Conservation (phyloP, 129 eudicot species). For the Helianthus annuus region DNA sequence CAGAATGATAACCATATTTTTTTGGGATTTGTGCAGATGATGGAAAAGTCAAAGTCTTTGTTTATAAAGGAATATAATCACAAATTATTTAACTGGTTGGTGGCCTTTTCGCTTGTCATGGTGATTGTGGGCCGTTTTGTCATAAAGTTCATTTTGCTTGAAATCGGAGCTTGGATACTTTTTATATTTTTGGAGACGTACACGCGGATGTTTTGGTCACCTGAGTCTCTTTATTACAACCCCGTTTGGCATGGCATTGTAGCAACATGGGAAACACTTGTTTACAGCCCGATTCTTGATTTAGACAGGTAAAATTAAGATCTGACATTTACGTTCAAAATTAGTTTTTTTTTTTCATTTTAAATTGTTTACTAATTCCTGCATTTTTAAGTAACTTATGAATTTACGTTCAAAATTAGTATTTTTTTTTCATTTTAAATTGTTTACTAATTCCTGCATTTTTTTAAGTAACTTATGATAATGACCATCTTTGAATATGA, state of each 20-base stretch:
- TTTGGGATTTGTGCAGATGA: constrained; percentile 57
- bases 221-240: constrained; percentile 95
- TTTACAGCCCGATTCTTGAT: constrained; percentile 90
- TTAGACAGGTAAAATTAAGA: constrained; percentile 76
- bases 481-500: neutral
- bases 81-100: constrained; percentile 96
- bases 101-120: constrained; percentile 95
- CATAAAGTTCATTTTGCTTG: constrained; percentile 75
- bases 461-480: constrained; percentile 9
- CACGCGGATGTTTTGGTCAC: constrained; percentile 97
- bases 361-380: neutral
- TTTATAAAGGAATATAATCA: constrained; percentile 94
- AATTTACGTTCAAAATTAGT: too few relatives aligned
- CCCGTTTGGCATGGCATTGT: constrained; percentile 93
- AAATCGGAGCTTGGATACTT: constrained; percentile 92
- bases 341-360: too few relatives aligned
- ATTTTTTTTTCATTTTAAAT: neutral
- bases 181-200: constrained; percentile 94
- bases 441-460: neutral
- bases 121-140: constrained; percentile 91
- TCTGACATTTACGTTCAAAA: neutral
- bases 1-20: neutral
- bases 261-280: constrained; percentile 89
- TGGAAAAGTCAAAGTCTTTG: constrained; percentile 83
- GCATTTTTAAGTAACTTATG: constrained; percentile 1